Evolutionary conservation across 1,139 yeast species (phyloP).

Genomic region (Wickerhamomyces sp.): DNA sequence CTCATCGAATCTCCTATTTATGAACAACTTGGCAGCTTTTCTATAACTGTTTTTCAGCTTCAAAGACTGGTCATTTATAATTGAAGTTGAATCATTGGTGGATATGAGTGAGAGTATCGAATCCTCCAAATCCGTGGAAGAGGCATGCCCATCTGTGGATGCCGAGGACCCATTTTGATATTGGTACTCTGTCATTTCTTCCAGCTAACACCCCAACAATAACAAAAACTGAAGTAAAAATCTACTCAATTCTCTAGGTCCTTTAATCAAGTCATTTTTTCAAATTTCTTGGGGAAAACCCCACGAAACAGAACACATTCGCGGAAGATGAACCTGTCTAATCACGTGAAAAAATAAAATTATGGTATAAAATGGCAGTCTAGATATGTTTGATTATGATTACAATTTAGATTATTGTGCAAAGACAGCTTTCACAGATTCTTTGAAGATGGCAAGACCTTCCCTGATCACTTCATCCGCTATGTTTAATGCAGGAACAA

Average conservation of each 20-base stretch:
- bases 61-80: neutral
- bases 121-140: neutral
- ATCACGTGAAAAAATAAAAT: neutral
- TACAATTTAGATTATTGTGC: neutral
- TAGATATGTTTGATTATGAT: neutral
- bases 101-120: conserved; percentile 1
- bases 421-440: conserved; percentile 38
- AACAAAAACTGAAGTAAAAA: no score
- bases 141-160: neutral
- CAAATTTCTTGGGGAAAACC: neutral
- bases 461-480: conserved; percentile 59
- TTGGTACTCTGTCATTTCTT: neutral
- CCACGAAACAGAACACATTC: no score
- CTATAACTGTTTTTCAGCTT: conserved; percentile 7
- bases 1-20: conserved; percentile 19
- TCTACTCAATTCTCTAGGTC: no score
- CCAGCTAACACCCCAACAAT: neutral
- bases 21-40: conserved; percentile 20
- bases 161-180: neutral
- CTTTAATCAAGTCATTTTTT: neutral
- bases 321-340: no score
- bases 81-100: neutral
- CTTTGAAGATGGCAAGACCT: conserved; percentile 65
- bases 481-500: conserved; percentile 89
- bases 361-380: neutral